A percentile compares a stretch with the other conserved stretches of the same genome.
These are phyloP conservation scores for Physcomitrium patens DNA, from an alignment of 225 moss, liverwort and hornwort species.

Conservation along the genomic window DNA sequence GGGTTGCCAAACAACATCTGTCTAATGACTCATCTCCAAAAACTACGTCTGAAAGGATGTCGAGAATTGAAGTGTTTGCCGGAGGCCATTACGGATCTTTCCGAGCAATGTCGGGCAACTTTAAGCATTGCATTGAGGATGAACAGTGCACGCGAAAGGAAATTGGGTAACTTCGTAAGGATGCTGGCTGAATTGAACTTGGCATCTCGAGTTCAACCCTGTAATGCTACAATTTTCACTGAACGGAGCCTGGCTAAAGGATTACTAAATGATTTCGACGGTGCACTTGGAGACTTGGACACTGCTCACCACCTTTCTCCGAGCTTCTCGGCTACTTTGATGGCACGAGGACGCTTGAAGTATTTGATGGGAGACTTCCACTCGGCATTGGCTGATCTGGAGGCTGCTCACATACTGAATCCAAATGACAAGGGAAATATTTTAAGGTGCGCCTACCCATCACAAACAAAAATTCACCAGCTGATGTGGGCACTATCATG, in stretches of 20 bases:
- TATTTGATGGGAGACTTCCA: constrained; percentile 46
- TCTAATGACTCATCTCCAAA: constrained; percentile 38
- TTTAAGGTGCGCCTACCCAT: constrained; percentile 24
- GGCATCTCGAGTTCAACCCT: constrained; percentile 39
- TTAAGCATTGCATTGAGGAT: constrained; percentile 33
- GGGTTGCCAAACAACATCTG: constrained; percentile 35
- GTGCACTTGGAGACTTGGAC: constrained; percentile 38
- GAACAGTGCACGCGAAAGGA: constrained; percentile 37
- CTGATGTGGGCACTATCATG: background rate
- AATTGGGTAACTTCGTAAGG: constrained; percentile 38
- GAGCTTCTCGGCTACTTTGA: constrained; percentile 38
- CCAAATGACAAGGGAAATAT: constrained; percentile 45
- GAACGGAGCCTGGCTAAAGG: constrained; percentile 41
- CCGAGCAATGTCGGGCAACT: constrained; percentile 37
- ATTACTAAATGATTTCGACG: constrained; percentile 34
- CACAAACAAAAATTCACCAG: background rate
- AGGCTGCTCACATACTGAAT: constrained; percentile 39
- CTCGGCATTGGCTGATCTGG: constrained; percentile 41
- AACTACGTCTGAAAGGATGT: constrained; percentile 32
- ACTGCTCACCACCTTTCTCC: constrained; percentile 46
- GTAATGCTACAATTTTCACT: constrained; percentile 39
- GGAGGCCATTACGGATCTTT: constrained; percentile 35
- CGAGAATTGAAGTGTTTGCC: constrained; percentile 34
- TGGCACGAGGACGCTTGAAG: constrained; percentile 36
- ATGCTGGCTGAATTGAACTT: constrained; percentile 43